Conservation (phyloP, 805 yeast species). For the Teunomyces tritomae region DNA sequence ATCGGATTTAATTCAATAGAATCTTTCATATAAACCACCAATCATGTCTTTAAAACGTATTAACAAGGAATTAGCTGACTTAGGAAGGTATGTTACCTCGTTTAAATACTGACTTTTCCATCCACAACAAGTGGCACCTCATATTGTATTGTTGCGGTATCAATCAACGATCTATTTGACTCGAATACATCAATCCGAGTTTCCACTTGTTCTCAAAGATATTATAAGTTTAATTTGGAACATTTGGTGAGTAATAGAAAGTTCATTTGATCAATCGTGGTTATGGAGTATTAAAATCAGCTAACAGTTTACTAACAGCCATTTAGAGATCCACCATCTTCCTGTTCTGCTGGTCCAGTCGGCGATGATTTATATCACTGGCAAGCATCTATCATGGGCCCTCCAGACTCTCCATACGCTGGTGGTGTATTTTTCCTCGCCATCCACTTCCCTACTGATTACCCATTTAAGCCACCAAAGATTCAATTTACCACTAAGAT, state of each 20-base stretch:
- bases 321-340: conserved; percentile 92
- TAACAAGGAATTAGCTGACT: conserved; percentile 90
- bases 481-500: conserved; percentile 85
- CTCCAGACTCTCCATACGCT: conserved; percentile 84
- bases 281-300: not conserved
- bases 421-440: conserved; percentile 96
- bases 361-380: conserved; percentile 98
- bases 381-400: conserved; percentile 99
- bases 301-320: conserved; percentile 14
- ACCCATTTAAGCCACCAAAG: conserved; percentile 98
- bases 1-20: conserved; percentile 5
- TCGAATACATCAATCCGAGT: not conserved
- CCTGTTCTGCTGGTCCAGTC: conserved; percentile 98
- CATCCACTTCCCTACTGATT: conserved; percentile 97
- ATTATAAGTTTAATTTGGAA: not conserved
- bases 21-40: conserved; percentile 6
- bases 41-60: conserved; percentile 91
- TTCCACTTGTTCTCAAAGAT: not conserved
- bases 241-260: not conserved
- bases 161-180: not conserved
- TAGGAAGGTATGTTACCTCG: conserved; percentile 75
- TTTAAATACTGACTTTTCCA: not conserved
- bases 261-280: not conserved
- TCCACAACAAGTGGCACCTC: not conserved
- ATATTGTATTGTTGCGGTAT: not conserved